phyloP scores from a whole-genome alignment of 352 stramenopile species.

The Aphanomyces cochlioides region DNA sequence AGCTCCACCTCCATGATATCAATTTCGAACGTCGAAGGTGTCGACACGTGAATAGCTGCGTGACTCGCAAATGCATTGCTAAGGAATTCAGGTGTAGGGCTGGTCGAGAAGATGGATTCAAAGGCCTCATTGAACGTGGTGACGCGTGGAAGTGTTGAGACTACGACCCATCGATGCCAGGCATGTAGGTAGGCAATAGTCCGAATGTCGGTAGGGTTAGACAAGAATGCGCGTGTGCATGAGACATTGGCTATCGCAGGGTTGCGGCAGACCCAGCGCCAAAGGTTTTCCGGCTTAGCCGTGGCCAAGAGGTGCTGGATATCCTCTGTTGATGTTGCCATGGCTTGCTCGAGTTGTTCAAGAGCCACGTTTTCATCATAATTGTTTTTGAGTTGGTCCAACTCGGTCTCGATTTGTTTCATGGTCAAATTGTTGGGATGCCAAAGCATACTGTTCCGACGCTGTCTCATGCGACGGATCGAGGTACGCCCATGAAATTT shows the following conservation, averaged over 20 bases:
- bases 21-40: background rate
- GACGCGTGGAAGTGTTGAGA: background rate
- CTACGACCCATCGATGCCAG: constrained; percentile 8
- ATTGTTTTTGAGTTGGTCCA: background rate
- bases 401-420: background rate
- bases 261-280: background rate
- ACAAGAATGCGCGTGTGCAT: background rate
- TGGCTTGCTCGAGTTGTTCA: background rate
- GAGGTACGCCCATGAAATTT: background rate
- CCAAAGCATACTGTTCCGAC: background rate
- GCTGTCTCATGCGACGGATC: background rate
- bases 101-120: background rate
- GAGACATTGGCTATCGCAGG: background rate
- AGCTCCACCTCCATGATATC: background rate
- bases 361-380: background rate
- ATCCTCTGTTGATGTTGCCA: background rate
- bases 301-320: background rate
- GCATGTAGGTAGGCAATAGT: background rate
- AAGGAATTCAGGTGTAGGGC: background rate
- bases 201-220: background rate
- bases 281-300: background rate
- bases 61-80: background rate
- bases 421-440: constrained; percentile 11
- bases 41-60: background rate
- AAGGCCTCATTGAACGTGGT: background rate